Base-by-base conservation (phyloP, 345 rosid species). In the Heritiera littoralis region DNA sequence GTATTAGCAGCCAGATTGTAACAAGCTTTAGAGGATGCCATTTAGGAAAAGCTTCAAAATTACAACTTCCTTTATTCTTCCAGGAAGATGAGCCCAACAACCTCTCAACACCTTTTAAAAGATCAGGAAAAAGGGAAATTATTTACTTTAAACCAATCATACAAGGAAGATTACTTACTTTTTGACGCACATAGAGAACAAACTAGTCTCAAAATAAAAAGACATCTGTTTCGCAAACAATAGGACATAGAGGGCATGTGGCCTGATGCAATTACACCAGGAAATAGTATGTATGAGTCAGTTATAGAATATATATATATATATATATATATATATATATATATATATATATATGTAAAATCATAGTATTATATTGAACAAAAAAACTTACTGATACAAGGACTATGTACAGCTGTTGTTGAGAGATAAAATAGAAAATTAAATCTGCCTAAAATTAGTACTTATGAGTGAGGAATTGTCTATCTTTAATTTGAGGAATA, bases 1-100 rank as follows among this genome's bases (percentile, higher is more conserved):
- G 73, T 66, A 92, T 80, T 72, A 86, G 58, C 77, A 92, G 81
- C 66, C 86, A 89, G 78, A 43, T 80, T 65, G 85, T 56, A 71
- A 86, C 35, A 70, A 84, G 56, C 54, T 79, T 84, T 23, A 77
- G 77, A 68, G 74, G 81, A 41, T 61, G 81, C 84, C 85, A 63
- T 72, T 55, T 79, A 73, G 74, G 78, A 63, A 83, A 79, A 32
- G 74, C 83, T 77, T 80, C 78, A 66, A 64, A 66, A 80, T 38
- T 52, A 48, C 41, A 61, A 51, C 70, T 72, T 64, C 64, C 66
- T 66, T 65, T 60, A 54, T 75, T 80, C 78, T 77, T 79, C 72
- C 58, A 49, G 66, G 67, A 45, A 38, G 74, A 41, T 79, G 79
- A 74, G 43, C 60, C 51, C 28, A 17, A 9, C 52, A 66, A 69